These are phyloP conservation scores for Exophiala mesophila DNA, from an alignment of 2,329 filamentous ascomycete genomes.

Conservation along the genomic window DNA sequence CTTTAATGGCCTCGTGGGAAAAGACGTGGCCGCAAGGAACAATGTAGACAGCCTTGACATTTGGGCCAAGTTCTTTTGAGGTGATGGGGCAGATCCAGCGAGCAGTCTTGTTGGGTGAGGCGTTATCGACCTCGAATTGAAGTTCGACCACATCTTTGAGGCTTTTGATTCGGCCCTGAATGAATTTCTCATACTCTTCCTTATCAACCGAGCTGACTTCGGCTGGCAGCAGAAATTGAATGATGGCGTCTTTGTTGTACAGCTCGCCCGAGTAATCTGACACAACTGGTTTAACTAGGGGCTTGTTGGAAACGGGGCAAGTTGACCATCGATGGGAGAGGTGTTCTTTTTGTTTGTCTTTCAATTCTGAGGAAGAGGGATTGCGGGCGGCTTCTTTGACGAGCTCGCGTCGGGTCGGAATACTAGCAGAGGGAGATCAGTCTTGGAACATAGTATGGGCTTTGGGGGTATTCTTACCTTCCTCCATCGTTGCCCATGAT, in stretches of 20 bases:
- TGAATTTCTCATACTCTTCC: conserved; percentile 57
- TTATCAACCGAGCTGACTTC: conserved; percentile 50
- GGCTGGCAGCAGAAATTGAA: conserved; percentile 61
- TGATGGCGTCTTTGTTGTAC: conserved; percentile 90
- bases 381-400: conserved; percentile 87
- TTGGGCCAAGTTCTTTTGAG: conserved; percentile 75
- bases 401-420: conserved; percentile 90
- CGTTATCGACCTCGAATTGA: conserved; percentile 58
- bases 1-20: conserved; percentile 76
- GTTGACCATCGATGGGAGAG: conserved; percentile 81
- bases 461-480: conserved; percentile 44
- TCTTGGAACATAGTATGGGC: neutral
- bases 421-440: conserved; percentile 46
- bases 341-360: conserved; percentile 80
- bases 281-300: conserved; percentile 69
- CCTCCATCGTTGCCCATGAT: conserved; percentile 98
- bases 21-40: conserved; percentile 96
- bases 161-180: conserved; percentile 64
- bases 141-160: conserved; percentile 84
- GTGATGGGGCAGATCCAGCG: conserved; percentile 80
- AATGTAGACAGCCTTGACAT: conserved; percentile 76
- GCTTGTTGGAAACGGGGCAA: conserved; percentile 77
- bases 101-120: conserved; percentile 41
- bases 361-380: conserved; percentile 77
- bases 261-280: conserved; percentile 79